These are phyloP conservation scores for Thermothielavioides terrestris DNA, from an alignment of 495 filamentous ascomycete genomes.

Conservation along the genomic window DNA sequence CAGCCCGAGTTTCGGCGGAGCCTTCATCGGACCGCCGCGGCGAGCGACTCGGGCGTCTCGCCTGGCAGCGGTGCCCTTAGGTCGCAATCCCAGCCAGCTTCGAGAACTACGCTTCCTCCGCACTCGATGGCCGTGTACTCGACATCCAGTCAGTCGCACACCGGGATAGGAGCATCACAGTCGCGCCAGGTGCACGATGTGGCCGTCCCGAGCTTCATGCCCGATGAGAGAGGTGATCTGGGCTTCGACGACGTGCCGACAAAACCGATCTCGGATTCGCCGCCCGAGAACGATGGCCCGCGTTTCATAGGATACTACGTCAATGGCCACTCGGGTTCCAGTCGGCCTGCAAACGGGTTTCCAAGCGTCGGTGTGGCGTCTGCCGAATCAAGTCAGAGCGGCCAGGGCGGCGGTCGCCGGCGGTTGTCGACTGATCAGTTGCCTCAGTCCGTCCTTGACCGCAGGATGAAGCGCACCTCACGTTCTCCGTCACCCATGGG, in stretches of 20 bases:
- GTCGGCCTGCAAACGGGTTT: constrained; percentile 24
- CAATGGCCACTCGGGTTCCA: constrained; percentile 27
- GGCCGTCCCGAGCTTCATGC: constrained; percentile 39
- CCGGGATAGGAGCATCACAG: constrained; percentile 24
- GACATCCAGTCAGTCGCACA: constrained; percentile 20
- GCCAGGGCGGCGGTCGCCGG: constrained; percentile 30
- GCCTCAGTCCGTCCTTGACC: constrained; percentile 42
- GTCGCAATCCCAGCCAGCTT: constrained; percentile 51
- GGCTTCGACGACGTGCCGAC: constrained; percentile 29
- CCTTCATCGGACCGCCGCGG: constrained; percentile 37
- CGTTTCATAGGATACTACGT: constrained; percentile 35
- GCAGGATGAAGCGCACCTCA: constrained; percentile 41
- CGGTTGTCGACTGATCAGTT: constrained; percentile 43
- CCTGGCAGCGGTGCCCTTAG: constrained; percentile 39
- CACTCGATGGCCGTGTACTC: constrained; percentile 21
- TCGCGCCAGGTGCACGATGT: constrained; percentile 34
- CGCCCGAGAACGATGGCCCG: constrained; percentile 32
- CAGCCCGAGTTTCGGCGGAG: constrained; percentile 41
- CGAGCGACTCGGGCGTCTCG: constrained; percentile 29
- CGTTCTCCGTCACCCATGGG: constrained; percentile 48
- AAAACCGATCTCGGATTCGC: constrained; percentile 27
- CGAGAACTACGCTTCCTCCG: too few relatives aligned
- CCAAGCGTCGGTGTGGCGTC: constrained; percentile 34
- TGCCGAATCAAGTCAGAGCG: constrained; percentile 33
- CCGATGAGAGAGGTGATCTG: constrained; percentile 36